Evolutionary conservation across 495 filamentous ascomycete genomes (phyloP), one percentile per base, ranked within the genome.

Genomic region (Talaromyces trachyspermus): DNA sequence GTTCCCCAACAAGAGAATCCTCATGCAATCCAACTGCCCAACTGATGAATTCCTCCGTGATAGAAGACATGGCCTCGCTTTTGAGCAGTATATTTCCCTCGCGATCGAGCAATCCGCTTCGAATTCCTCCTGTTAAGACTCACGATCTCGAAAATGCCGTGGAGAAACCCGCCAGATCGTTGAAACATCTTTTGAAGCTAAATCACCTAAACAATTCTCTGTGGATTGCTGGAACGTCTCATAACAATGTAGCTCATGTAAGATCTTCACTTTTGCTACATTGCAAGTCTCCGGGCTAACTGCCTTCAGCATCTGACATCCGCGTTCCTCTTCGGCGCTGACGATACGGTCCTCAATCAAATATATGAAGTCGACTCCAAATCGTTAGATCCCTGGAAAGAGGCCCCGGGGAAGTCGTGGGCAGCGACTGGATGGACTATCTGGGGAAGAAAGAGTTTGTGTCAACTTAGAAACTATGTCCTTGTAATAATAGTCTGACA

Each of bases 161-260:
- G 7, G 88, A 90, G 49, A 94, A 89, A 63, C 70, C 84, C 23
- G 79, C 85, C 9, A 68, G 91, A 49, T 87, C 87, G 4, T 73
- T 99, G 44, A 95, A 92, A 62, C 89, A 97, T 61, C 72, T 97
- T 11, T 58, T 99, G 26, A 83, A 82, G 54, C 79, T 90, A 20
- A 97, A 99, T 63, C 94, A 99, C 70, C 80, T 83, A 26, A 95
- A 94, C 55, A 73, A 95, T 65, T 76, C 87, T 43, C 59, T 96
- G 45, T 95, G 85, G 58, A 62, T 17, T 36, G 6, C 11, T 5
- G 15, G 4, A 0, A 36, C 18, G 10, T 95, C 84, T 61, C 85
- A 95, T 67, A 98, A 96, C 57, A 89, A 97, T 65, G 66, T 81
- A 42, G 78, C 87, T 23, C 91, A 97, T 70, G 81, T 90, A 57